Evolutionary conservation across 305 asterid genomes (phyloP).

Genomic region (Rubia peregrina): DNA sequence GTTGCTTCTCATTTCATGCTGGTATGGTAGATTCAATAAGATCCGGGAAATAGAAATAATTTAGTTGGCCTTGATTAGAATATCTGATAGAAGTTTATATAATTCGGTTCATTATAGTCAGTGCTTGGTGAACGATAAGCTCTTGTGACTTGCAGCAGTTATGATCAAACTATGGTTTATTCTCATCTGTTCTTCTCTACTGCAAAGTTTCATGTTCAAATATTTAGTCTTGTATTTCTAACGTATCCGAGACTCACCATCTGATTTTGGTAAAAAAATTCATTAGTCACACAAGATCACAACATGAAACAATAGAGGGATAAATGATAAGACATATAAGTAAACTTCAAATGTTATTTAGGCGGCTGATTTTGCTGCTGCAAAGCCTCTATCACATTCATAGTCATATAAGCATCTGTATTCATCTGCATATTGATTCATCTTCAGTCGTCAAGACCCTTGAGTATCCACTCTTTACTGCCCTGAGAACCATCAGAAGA

Average conservation of each 20-base stretch:
- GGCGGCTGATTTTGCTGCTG: slow-evolving; percentile 14
- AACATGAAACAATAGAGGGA: background rate
- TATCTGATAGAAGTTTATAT: background rate
- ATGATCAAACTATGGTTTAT: background rate
- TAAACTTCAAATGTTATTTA: slow-evolving; percentile 1
- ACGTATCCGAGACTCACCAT: background rate
- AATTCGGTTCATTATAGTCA: background rate
- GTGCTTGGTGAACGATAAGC: background rate
- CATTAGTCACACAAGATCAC: background rate
- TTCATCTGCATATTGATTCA: background rate
- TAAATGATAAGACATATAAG: background rate
- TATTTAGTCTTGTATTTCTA: background rate
- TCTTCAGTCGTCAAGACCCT: slow-evolving; percentile 20
- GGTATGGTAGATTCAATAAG: background rate
- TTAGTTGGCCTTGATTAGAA: background rate
- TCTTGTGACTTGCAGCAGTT: background rate
- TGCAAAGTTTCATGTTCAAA: background rate
- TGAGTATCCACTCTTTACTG: slow-evolving; percentile 10
- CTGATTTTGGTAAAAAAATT: background rate
- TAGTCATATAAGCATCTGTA: background rate
- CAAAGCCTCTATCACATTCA: slow-evolving; percentile 10
- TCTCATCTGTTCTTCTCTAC: background rate
- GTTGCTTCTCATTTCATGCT: background rate
- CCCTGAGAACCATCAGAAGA: background rate
- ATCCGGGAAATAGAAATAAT: background rate